A percentile compares a stretch with the other conserved stretches of the same genome.
phyloP scores from a whole-genome alignment of 495 filamentous ascomycete species.

The Lophiostoma macrostomum region DNA sequence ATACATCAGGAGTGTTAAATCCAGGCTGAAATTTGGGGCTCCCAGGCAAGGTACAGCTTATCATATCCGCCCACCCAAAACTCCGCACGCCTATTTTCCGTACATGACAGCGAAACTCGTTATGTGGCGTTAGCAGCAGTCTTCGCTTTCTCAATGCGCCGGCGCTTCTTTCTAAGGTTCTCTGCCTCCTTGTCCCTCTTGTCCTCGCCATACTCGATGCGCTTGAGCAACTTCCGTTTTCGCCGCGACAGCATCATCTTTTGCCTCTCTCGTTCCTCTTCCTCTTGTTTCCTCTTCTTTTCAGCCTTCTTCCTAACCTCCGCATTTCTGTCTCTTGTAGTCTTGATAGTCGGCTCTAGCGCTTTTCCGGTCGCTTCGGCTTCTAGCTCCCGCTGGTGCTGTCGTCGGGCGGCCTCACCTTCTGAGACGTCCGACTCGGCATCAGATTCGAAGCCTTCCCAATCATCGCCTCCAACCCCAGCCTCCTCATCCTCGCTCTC shows the following conservation, averaged over 20 bases:
- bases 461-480: conserved; percentile 38
- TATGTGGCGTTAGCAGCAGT: conserved; percentile 11
- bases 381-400: conserved; percentile 84
- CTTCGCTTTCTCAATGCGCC: conserved; percentile 75
- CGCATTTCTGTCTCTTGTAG: conserved; percentile 28
- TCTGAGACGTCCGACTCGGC: conserved; percentile 51
- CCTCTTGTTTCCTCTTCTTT: conserved; percentile 38
- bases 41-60: no score
- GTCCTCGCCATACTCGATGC: conserved; percentile 44
- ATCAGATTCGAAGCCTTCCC: conserved; percentile 47
- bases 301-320: conserved; percentile 35
- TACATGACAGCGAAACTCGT: no score
- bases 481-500: conserved; percentile 47
- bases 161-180: conserved; percentile 75
- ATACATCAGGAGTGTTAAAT: no score
- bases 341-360: conserved; percentile 38
- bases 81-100: no score
- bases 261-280: conserved; percentile 44
- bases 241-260: conserved; percentile 45
- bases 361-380: conserved; percentile 71
- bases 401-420: conserved; percentile 49
- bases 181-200: conserved; percentile 47
- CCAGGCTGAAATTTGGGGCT: no score
- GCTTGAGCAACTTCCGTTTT: conserved; percentile 47
- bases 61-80: neutral